Evolutionary conservation across 345 rosid species (phyloP).

Genomic region (Orychophragmus violaceus): DNA sequence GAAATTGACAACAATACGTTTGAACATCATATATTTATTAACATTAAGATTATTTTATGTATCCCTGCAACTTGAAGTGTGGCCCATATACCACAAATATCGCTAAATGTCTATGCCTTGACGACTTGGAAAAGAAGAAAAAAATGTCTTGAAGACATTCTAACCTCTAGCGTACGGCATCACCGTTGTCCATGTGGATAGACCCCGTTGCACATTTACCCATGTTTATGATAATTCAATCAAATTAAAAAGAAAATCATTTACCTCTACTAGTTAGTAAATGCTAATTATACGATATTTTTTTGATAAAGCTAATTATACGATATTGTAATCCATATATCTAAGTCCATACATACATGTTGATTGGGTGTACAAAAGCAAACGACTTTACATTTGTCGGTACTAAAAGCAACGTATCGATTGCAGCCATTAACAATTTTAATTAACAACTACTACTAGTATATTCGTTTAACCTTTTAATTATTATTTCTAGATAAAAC

Average conservation of each 20-base stretch:
- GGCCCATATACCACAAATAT: neutral
- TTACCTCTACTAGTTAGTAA: neutral
- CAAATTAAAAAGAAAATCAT: neutral
- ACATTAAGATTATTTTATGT: neutral
- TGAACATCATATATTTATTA: neutral
- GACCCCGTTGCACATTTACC: slow-evolving; percentile 20
- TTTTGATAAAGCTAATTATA: too few relatives aligned
- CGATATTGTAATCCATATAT: neutral
- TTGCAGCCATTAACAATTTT: slow-evolving; percentile 3
- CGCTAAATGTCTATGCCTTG: slow-evolving; percentile 6
- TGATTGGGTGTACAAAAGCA: slow-evolving; percentile 9
- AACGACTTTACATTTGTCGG: slow-evolving; percentile 27
- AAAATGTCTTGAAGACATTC: slow-evolving; percentile 17
- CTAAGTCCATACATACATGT: neutral
- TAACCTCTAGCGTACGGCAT: slow-evolving; percentile 24
- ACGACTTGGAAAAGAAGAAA: neutral
- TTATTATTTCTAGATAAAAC: neutral
- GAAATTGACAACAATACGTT: neutral
- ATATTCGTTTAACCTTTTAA: slow-evolving; percentile 2
- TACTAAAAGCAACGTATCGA: slow-evolving; percentile 25
- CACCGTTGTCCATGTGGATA: slow-evolving; percentile 9
- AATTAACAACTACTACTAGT: neutral
- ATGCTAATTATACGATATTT: neutral
- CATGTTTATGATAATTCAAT: slow-evolving; percentile 6
- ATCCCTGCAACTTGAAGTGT: slow-evolving; percentile 15